phyloP scores from a whole-genome alignment of 2,329 filamentous ascomycete species.

The Bipolaris victoriae region DNA sequence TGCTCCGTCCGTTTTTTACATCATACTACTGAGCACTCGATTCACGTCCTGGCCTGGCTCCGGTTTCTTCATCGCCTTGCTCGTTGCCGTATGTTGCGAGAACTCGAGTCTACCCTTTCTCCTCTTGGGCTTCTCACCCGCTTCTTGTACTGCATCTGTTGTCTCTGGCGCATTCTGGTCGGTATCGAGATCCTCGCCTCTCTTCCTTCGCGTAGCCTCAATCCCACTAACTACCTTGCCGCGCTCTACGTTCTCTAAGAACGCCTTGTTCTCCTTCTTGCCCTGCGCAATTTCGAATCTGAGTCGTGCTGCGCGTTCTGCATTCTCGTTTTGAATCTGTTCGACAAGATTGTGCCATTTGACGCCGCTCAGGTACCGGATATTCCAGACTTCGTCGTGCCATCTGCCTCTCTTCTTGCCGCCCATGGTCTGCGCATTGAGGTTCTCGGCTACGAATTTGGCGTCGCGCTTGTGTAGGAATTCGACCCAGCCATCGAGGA shows the following conservation, averaged over 20 bases:
- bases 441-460: slow-evolving; percentile 73
- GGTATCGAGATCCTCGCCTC: slow-evolving; percentile 46
- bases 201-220: slow-evolving; percentile 61
- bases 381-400: slow-evolving; percentile 85
- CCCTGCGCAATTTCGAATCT: slow-evolving; percentile 77
- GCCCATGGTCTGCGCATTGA: slow-evolving; percentile 79
- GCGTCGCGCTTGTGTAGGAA: slow-evolving; percentile 78
- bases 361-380: slow-evolving; percentile 81
- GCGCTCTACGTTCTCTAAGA: slow-evolving; percentile 78
- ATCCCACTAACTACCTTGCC: slow-evolving; percentile 76
- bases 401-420: slow-evolving; percentile 86
- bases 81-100: slow-evolving; percentile 66
- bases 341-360: slow-evolving; percentile 77
- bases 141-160: slow-evolving; percentile 39
- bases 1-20: slow-evolving; percentile 25
- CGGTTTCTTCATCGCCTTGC: slow-evolving; percentile 41
- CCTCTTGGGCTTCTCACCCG: slow-evolving; percentile 34
- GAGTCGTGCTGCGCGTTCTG: slow-evolving; percentile 76
- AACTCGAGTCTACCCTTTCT: slow-evolving; percentile 60
- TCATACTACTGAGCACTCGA: slow-evolving; percentile 48
- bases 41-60: slow-evolving; percentile 41
- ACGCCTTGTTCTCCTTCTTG: slow-evolving; percentile 80
- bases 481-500: slow-evolving; percentile 86
- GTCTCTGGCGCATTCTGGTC: slow-evolving; percentile 23
- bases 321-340: slow-evolving; percentile 81